Evolutionary conservation across 192 early-diverging fungal genomes (phyloP), one percentile per base, ranked within the genome.

Genomic region (Entophlyctis helioformis): DNA sequence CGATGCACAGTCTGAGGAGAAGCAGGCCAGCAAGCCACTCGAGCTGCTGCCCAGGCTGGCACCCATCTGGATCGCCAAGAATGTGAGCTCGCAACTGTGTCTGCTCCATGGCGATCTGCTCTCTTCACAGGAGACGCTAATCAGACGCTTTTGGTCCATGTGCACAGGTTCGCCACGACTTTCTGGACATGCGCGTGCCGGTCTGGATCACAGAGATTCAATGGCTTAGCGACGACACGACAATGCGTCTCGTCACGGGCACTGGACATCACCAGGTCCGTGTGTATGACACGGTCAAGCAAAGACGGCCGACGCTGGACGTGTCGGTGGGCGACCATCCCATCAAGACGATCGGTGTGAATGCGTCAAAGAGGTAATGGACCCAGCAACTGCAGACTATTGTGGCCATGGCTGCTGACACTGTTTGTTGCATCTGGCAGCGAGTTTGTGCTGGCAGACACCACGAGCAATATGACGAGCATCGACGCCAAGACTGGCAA

Each of bases 191-290:
- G 36, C 74, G 84, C 18, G 79, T 86, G 31, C 86, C 86, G 5
- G 80, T 96, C 12, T 91, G 89, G 84, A 78, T 91, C 42, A 89
- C 85, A 1, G 82, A 90, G 53, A 47, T 93, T 24, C 68, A 75
- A 57, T 95, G 85, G 53, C 36, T 84, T 24, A 64, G 46, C 55
- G 68, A 71, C 40, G 56, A 56, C n/a, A 70, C 77, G 24, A 51
- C 50, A 2, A 66, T 67, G 5, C 44, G 62, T 18, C 39, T 96
- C 23, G 80, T 74, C 18, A 70, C 80, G 18, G 74, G 72, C 8
- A 87, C 91, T 0, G 75, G 81, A 11, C 55, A 65, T 57, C 36
- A 56, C 38, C 57, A 83, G 65, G 82, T 91, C 48, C 74, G 91
- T 36, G 56, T 89, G n/a, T 96, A 96, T 59, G 83, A 96, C 53